Evolutionary conservation across 805 yeast species (phyloP).

Genomic region (Saturnispora besseyi): DNA sequence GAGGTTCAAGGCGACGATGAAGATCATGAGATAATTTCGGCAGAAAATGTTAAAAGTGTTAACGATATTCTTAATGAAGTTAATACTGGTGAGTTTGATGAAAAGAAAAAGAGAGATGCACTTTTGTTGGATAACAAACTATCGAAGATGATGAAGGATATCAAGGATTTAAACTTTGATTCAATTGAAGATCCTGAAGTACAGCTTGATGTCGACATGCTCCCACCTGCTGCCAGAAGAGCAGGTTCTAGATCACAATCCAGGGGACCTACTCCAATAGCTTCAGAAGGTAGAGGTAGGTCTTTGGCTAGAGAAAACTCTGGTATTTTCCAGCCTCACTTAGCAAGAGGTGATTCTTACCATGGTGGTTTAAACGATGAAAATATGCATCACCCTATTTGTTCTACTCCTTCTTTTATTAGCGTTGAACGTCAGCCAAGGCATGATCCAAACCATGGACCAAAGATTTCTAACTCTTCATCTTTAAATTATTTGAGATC

Average conservation of each 20-base stretch:
- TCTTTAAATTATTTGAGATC: conserved; percentile 53
- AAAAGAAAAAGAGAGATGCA: neutral
- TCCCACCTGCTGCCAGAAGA: conserved; percentile 38
- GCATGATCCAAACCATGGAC: conserved; percentile 28
- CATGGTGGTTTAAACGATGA: conserved; percentile 45
- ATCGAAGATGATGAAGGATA: conserved; percentile 4
- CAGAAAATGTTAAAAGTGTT: conserved; percentile 21
- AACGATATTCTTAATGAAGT: conserved; percentile 27
- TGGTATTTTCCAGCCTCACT: conserved; percentile 42
- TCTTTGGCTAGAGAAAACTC: conserved; percentile 20
- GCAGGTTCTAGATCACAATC: conserved; percentile 31
- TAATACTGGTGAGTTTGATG: conserved; percentile 24
- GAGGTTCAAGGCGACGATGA: conserved; percentile 1
- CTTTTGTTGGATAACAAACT: conserved; percentile 4
- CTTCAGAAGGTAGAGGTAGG: conserved; percentile 19
- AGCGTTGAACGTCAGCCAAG: conserved; percentile 31
- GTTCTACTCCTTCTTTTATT: conserved; percentile 23
- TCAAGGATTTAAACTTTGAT: conserved; percentile 10
- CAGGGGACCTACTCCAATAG: conserved; percentile 12
- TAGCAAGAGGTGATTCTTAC: conserved; percentile 73
- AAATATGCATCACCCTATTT: neutral
- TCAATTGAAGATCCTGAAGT: conserved; percentile 29
- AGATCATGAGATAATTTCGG: conserved; percentile 16
- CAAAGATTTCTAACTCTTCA: conserved; percentile 24
- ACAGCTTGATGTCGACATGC: conserved; percentile 30